Evolutionary conservation across 305 asterid species (phyloP).

Genomic region (Fraxinus latifolia): DNA sequence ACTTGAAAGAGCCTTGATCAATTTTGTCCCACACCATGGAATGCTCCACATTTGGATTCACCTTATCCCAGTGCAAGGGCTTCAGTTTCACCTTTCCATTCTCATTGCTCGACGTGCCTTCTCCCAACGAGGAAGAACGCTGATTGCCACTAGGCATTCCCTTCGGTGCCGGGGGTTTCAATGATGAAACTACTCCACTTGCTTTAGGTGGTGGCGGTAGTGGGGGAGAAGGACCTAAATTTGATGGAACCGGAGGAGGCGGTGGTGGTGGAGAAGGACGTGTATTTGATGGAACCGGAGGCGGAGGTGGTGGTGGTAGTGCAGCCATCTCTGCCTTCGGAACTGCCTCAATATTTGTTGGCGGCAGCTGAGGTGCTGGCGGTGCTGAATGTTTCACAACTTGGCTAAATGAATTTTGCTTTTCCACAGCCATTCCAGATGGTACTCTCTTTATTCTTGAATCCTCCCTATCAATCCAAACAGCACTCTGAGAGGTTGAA

Average conservation of each 20-base stretch:
- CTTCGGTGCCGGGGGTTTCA: slow-evolving; percentile 38
- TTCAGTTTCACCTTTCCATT: slow-evolving; percentile 63
- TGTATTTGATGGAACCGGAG: background rate
- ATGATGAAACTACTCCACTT: slow-evolving; percentile 26
- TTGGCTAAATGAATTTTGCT: slow-evolving; percentile 31
- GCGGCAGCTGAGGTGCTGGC: slow-evolving; percentile 32
- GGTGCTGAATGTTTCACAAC: slow-evolving; percentile 21
- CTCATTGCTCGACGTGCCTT: slow-evolving; percentile 33
- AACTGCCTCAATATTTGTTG: slow-evolving; percentile 15
- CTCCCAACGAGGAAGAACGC: slow-evolving; percentile 34
- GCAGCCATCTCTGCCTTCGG: slow-evolving; percentile 27
- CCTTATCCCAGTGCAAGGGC: slow-evolving; percentile 94
- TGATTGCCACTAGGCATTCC: slow-evolving; percentile 19
- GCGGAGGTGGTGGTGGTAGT: slow-evolving; percentile 23
- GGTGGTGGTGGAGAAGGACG: slow-evolving; percentile 31
- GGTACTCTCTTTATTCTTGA: background rate
- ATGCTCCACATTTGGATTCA: slow-evolving; percentile 67
- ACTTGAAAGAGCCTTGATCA: slow-evolving; percentile 92
- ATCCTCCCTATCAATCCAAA: slow-evolving; percentile 29
- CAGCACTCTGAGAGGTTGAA: slow-evolving; percentile 42
- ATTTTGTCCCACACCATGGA: slow-evolving; percentile 97
- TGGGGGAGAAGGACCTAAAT: slow-evolving; percentile 36
- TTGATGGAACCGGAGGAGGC: slow-evolving; percentile 37
- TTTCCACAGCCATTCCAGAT: slow-evolving; percentile 21
- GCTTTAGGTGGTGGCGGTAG: slow-evolving; percentile 44